Evolutionary conservation across 1,139 yeast species (phyloP), one percentile per base, ranked within the genome.

Genomic region (Lodderomyces metapsilosis): DNA sequence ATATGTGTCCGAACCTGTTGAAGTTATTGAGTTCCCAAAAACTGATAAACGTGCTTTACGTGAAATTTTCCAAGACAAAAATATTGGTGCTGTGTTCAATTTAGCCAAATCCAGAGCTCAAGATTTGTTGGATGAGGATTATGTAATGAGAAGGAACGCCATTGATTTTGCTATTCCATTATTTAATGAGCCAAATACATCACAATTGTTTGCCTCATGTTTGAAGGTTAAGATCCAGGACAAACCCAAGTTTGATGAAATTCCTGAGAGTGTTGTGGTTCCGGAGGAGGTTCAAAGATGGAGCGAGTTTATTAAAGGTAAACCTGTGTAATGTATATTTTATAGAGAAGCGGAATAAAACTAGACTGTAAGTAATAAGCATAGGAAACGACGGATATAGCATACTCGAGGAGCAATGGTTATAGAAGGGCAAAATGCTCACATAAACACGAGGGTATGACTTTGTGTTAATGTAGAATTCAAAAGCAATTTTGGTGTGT

Each of bases 121-220:
- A 58, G 70, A 76, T 51, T 76, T 88, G 52, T 68, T 81, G 50
- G 98, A 92, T 57, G 84, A 86, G 64, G 98, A 92, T 68, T 92
- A 92, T 62, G 85, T 91, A 43, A 92, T 92, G 98, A 84, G 99
- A 76, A 84, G 99, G 74, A 92, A 91, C 63, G 98, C 98, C 40
- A 94, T 92, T 69, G 99, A 92, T 66, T 92, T 94, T 64, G 98
- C 88, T 46, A 85, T 92, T 57, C 97, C 98, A 38, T 75, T 92
- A 62, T 91, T 92, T 73, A 92, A 92, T 61, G 98, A 92, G 69
- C 96, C 98, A 51, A 83, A 88, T 62, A 92, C 98, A 24, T 84
- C 97, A 3, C 64, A 82, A 55, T 72, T 94, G 53, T 92, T 94
- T 65, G 91, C 98, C 18, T 73, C 82, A 59, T 88, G 96, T 51